Conservation (phyloP, 73 alveolate species). For the Symbiodinium pilosum region DNA sequence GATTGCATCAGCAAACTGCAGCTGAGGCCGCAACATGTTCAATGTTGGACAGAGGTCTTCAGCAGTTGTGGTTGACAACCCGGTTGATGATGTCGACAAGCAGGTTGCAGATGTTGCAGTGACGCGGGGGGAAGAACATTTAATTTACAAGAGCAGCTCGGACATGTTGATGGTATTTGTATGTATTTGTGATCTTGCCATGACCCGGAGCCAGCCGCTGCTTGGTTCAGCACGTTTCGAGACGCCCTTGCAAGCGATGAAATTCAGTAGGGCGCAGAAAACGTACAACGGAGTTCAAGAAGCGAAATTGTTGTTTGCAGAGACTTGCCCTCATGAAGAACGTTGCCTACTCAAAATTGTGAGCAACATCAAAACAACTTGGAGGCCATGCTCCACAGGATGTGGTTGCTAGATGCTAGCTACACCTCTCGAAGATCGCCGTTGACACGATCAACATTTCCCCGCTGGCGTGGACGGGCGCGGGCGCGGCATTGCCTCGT, state of each 20-base stretch:
- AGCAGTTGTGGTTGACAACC: background rate
- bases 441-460: too few relatives aligned
- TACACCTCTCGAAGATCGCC: too few relatives aligned
- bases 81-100: constrained; percentile 13
- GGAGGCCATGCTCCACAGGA: background rate
- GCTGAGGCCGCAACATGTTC: background rate
- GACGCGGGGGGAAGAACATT: background rate
- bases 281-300: background rate
- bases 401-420: background rate
- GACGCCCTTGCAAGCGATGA: background rate
- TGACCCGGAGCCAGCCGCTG: background rate
- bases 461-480: too few relatives aligned
- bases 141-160: background rate
- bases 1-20: background rate
- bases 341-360: background rate
- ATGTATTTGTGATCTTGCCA: background rate
- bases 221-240: background rate
- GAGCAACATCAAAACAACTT: background rate
- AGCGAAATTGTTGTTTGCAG: background rate
- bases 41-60: background rate
- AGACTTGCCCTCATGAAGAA: background rate
- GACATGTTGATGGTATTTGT: background rate
- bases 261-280: background rate
- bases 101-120: background rate
- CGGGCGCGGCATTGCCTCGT: too few relatives aligned